These are phyloP conservation scores for Penicillium sp. DNA, from an alignment of 2,329 filamentous ascomycete species.

Conservation along the genomic window DNA sequence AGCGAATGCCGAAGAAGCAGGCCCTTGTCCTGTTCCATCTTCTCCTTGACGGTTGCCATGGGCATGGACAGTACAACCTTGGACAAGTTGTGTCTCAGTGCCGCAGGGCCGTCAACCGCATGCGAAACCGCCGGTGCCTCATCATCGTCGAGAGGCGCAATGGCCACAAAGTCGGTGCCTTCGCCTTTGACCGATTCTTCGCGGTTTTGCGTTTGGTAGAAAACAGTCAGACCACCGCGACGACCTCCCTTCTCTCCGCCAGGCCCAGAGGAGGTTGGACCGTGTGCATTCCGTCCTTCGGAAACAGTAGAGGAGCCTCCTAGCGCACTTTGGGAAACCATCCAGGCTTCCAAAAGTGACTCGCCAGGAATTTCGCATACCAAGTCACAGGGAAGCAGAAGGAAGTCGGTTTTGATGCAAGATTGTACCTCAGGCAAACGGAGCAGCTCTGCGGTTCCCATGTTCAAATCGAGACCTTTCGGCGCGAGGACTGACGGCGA, in stretches of 20 bases:
- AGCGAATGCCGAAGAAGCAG: constrained; percentile 73
- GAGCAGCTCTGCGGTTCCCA: constrained; percentile 85
- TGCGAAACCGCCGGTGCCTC: constrained; percentile 56
- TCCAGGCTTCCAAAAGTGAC: constrained; percentile 85
- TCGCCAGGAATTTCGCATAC: constrained; percentile 87
- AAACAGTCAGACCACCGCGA: constrained; percentile 83
- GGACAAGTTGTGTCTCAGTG: constrained; percentile 68
- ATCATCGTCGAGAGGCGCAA: constrained; percentile 64
- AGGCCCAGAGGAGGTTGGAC: constrained; percentile 50
- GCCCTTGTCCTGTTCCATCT: constrained; percentile 70
- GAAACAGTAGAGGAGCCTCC: constrained; percentile 56
- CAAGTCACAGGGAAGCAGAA: constrained; percentile 89
- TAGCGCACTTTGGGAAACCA: constrained; percentile 76
- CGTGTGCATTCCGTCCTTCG: constrained; percentile 40
- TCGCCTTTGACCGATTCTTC: constrained; percentile 80
- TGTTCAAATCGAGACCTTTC: constrained; percentile 74
- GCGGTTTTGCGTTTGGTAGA: constrained; percentile 78
- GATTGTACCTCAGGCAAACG: constrained; percentile 78
- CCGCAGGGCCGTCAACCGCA: constrained; percentile 55
- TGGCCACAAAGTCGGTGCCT: constrained; percentile 89
- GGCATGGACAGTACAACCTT: constrained; percentile 84
- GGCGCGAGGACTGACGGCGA: constrained; percentile 75
- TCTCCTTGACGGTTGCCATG: constrained; percentile 84
- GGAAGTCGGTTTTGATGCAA: constrained; percentile 81
- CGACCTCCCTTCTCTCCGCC: constrained; percentile 61